Evolutionary conservation across 2,329 filamentous ascomycete genomes (phyloP).

Genomic region (Torrubiellomyces zombiae): DNA sequence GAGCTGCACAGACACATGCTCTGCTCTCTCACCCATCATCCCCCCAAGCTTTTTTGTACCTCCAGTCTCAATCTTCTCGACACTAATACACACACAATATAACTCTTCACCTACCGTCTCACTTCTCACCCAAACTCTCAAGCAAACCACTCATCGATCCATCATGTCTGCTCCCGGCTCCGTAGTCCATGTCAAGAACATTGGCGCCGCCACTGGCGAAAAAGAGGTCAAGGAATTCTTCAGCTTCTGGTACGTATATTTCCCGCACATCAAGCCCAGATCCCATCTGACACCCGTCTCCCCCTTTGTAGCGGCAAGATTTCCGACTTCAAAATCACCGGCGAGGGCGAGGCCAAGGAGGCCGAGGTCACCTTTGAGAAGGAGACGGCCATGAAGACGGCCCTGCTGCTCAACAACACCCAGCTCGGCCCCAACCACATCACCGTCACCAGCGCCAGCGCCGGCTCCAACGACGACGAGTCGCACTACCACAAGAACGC

Average conservation of each 20-base stretch:
- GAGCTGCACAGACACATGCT: too few relatives aligned
- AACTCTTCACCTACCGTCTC: too few relatives aligned
- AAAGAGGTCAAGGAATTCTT: conserved; percentile 94
- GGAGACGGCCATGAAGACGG: conserved; percentile 90
- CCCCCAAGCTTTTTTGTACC: too few relatives aligned
- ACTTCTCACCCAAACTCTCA: too few relatives aligned
- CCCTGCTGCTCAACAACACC: conserved; percentile 91
- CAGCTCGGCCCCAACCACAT: conserved; percentile 82
- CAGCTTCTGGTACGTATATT: conserved; percentile 61
- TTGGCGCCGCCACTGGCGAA: conserved; percentile 65
- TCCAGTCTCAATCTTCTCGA: too few relatives aligned
- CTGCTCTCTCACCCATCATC: too few relatives aligned
- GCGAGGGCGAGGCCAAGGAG: conserved; percentile 52
- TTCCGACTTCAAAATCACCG: conserved; percentile 58
- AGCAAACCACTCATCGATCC: too few relatives aligned
- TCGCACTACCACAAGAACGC: conserved; percentile 35
- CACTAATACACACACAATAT: too few relatives aligned
- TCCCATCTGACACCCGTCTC: background rate
- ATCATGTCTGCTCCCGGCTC: too few relatives aligned
- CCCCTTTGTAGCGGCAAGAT: conserved; percentile 63
- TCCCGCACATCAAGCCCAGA: background rate
- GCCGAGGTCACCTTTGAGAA: conserved; percentile 96
- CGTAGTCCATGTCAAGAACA: conserved; percentile 87
- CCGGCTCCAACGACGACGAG: conserved; percentile 46
- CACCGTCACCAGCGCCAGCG: conserved; percentile 49